phyloP scores from a whole-genome alignment of 139 green algal genomes.

The Eudorina sp. region DNA sequence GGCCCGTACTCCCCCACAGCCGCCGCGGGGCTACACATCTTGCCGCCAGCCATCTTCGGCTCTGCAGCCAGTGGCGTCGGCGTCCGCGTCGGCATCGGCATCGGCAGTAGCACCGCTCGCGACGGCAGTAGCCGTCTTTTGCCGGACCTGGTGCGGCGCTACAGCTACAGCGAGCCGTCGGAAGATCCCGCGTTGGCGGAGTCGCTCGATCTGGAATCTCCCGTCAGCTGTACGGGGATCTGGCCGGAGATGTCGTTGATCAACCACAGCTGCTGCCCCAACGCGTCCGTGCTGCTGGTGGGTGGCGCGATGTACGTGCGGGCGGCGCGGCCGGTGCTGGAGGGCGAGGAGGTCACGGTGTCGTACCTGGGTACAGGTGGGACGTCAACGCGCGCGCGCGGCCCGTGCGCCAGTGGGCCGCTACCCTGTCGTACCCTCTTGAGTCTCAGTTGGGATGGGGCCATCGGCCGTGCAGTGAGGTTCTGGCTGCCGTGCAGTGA shows the following conservation, averaged over 20 bases:
- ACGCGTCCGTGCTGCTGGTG: slow-evolving; percentile 21
- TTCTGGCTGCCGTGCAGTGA: too few relatives aligned
- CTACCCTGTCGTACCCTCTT: too few relatives aligned
- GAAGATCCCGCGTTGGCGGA: slow-evolving; percentile 24
- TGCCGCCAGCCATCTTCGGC: slow-evolving; percentile 19
- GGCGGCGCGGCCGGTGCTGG: background rate
- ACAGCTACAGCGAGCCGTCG: slow-evolving; percentile 23
- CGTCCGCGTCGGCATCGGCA: too few relatives aligned
- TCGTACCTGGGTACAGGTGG: slow-evolving; percentile 19
- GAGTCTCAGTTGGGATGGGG: too few relatives aligned
- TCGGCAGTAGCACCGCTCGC: background rate
- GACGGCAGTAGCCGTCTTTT: background rate
- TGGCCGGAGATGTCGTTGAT: slow-evolving; percentile 47
- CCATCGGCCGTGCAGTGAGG: too few relatives aligned
- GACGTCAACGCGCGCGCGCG: too few relatives aligned
- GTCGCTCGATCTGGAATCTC: background rate
- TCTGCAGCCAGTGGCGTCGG: too few relatives aligned
- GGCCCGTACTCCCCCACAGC: background rate
- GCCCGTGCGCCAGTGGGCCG: too few relatives aligned
- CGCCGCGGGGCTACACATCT: background rate
- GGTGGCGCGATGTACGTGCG: slow-evolving; percentile 17
- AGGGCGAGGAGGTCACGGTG: slow-evolving; percentile 10
- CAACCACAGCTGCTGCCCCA: slow-evolving; percentile 46
- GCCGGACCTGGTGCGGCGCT: background rate
- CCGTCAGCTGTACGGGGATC: slow-evolving; percentile 18